Percentiles rank a stretch among this genome's conserved stretches.
These are phyloP conservation scores for Pleurozium schreberi DNA, from an alignment of 225 moss, liverwort and hornwort genomes.

Conservation along the genomic window DNA sequence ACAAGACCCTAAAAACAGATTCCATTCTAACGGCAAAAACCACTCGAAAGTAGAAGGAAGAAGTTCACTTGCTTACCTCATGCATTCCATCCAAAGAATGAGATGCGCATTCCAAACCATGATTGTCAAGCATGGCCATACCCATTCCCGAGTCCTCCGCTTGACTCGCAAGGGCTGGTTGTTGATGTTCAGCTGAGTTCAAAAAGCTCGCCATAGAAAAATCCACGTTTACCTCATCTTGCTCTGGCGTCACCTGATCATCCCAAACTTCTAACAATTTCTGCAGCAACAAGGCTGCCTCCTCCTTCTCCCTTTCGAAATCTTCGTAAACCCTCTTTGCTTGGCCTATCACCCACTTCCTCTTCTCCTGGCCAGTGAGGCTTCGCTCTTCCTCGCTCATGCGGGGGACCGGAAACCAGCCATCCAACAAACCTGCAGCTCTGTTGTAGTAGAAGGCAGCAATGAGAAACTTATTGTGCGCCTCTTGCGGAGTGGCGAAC, in stretches of 20 bases:
- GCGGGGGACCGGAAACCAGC: neutral
- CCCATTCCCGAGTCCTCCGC: neutral
- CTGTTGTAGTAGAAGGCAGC: neutral
- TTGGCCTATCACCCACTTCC: neutral
- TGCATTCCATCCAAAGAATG: neutral
- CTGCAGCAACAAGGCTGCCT: too few species aligned
- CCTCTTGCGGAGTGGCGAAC: neutral
- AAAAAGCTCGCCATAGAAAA: neutral
- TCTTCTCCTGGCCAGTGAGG: rapidly evolving
- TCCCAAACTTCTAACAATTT: neutral
- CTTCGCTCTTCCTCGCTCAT: neutral
- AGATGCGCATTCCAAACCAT: neutral
- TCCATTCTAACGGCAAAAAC: neutral
- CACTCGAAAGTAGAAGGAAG: neutral
- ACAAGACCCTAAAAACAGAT: neutral
- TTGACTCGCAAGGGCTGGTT: too few species aligned
- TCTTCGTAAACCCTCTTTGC: neutral
- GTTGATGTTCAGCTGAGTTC: too few species aligned
- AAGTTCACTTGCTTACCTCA: neutral
- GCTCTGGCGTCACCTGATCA: neutral
- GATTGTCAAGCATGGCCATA: neutral
- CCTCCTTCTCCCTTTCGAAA: neutral
- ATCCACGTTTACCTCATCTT: neutral
- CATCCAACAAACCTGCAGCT: neutral
- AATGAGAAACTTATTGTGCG: neutral